Evolutionary conservation across 208 protist species (phyloP).

Genomic region (Vickermania spadyakhi): DNA sequence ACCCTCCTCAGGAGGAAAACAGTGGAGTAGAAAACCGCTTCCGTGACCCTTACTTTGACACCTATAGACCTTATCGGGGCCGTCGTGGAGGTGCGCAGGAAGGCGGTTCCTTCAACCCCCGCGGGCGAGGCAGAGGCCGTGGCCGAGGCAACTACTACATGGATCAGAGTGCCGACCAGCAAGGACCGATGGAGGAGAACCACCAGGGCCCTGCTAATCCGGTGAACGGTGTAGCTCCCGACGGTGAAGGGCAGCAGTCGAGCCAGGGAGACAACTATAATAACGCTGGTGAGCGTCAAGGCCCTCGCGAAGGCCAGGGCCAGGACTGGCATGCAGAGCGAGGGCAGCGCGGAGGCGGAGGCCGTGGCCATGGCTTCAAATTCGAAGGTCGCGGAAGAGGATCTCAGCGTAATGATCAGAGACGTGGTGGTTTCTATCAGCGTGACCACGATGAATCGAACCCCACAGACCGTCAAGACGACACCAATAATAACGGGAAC

Average conservation of each 20-base stretch:
- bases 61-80: conserved; percentile 7
- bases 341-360: neutral
- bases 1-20: neutral
- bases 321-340: neutral
- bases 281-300: no score
- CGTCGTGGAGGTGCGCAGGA: conserved; percentile 15
- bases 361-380: neutral
- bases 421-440: conserved; percentile 2
- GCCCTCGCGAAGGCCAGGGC: neutral
- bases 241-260: neutral
- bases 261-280: neutral
- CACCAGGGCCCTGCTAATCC: no score
- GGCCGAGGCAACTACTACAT: conserved; percentile 11
- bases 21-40: conserved; percentile 4
- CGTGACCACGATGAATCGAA: conserved; percentile 10
- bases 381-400: neutral
- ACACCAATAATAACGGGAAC: conserved; percentile 1
- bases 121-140: conserved; percentile 12
- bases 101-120: conserved; percentile 12
- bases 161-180: neutral
- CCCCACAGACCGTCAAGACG: neutral
- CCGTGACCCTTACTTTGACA: conserved; percentile 10
- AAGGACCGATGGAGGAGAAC: neutral
- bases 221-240: no score
- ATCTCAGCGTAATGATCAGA: conserved; percentile 14